Conservation (phyloP, 768 basidiomycete species). For the Chiua virens region DNA sequence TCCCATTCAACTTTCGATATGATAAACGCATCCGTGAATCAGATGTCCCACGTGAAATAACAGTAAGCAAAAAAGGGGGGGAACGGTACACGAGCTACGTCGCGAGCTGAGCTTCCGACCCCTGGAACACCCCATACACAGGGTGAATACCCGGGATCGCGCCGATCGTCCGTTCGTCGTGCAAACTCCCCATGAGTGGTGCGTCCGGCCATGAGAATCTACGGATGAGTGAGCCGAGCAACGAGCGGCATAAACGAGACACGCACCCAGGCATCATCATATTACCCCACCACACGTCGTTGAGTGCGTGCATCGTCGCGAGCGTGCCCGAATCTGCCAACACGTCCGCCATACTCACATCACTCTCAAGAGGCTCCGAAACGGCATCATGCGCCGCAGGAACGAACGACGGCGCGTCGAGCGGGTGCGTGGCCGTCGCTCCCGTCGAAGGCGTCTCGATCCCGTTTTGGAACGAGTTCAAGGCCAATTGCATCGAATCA, state of each 20-base stretch:
- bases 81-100: conserved; percentile 8
- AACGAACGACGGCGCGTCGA: conserved; percentile 46
- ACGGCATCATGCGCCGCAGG: conserved; percentile 23
- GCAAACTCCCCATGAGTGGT: conserved; percentile 22
- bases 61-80: not conserved
- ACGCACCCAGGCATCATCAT: conserved; percentile 81
- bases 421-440: conserved; percentile 5
- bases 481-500: conserved; percentile 35
- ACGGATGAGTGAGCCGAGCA: not conserved
- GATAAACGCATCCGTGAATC: not conserved
- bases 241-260: not conserved
- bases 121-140: conserved; percentile 19
- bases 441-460: not conserved
- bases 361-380: not conserved
- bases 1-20: not conserved
- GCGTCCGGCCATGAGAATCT: conserved; percentile 36
- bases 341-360: conserved; percentile 26
- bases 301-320: conserved; percentile 71
- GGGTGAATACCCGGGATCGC: conserved; percentile 17
- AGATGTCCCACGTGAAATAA: not conserved
- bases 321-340: conserved; percentile 52
- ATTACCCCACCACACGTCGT: conserved; percentile 71
- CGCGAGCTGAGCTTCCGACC: conserved; percentile 25
- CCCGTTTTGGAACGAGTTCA: not conserved
- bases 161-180: conserved; percentile 11